These are phyloP conservation scores for Ramaria rubella DNA, from an alignment of 768 basidiomycete species.

Conservation along the genomic window DNA sequence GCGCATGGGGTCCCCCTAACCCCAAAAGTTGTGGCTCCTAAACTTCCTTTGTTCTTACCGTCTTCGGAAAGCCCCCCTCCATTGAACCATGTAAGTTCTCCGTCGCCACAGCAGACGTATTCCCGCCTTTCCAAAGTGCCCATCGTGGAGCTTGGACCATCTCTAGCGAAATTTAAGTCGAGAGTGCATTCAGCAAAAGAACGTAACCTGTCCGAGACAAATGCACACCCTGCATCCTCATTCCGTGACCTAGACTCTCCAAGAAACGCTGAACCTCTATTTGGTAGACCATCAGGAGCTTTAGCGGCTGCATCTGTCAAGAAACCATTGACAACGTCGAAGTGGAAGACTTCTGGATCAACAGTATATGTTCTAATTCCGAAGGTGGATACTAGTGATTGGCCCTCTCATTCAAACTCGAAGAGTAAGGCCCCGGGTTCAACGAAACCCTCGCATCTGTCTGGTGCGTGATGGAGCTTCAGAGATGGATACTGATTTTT, in stretches of 20 bases:
- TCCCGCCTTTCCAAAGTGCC: neutral
- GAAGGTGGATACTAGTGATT: neutral
- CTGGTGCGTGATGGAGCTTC: neutral
- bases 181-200: neutral
- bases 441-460: too few relatives aligned
- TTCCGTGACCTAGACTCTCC: neutral
- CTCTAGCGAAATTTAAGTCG: neutral
- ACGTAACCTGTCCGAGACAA: neutral
- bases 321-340: neutral
- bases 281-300: neutral
- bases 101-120: neutral
- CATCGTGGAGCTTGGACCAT: neutral
- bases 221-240: neutral
- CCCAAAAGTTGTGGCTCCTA: neutral
- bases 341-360: neutral
- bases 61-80: conserved; percentile 8
- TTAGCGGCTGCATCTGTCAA: neutral
- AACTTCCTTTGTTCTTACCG: conserved; percentile 3
- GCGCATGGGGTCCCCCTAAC: neutral
- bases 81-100: neutral
- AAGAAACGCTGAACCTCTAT: neutral
- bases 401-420: neutral
- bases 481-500: neutral
- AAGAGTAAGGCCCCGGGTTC: too few relatives aligned
- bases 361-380: neutral